Conservation (phyloP, 495 filamentous ascomycete genomes). For the Penicillium daleae region DNA sequence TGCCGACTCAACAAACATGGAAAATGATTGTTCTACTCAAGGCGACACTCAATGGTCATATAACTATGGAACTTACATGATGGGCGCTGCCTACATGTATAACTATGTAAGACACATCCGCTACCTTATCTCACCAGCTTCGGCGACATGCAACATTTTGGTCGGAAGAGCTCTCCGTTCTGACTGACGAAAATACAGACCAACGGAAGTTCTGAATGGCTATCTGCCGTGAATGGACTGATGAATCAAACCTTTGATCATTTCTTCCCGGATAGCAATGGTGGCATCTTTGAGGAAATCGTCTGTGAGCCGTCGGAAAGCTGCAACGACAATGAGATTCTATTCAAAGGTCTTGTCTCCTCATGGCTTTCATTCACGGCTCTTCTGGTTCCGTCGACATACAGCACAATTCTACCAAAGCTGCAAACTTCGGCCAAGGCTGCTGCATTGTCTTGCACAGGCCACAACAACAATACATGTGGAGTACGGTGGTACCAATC, state of each 20-base stretch:
- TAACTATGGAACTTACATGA: conserved; percentile 69
- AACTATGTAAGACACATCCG: conserved; percentile 53
- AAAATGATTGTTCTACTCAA: conserved; percentile 55
- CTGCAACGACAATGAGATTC: conserved; percentile 73
- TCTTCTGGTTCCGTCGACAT: conserved; percentile 67
- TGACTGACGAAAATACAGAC: conserved; percentile 13
- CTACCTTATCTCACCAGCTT: neutral
- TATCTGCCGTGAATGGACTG: conserved; percentile 54
- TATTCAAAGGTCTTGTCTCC: conserved; percentile 83
- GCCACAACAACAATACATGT: conserved; percentile 66
- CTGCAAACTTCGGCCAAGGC: conserved; percentile 68
- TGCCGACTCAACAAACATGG: conserved; percentile 62
- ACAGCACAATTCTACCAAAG: conserved; percentile 62
- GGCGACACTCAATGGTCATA: conserved; percentile 70
- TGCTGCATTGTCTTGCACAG: conserved; percentile 69
- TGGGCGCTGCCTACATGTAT: conserved; percentile 74
- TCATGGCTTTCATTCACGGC: conserved; percentile 77
- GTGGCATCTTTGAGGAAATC: conserved; percentile 60
- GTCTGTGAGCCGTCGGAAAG: conserved; percentile 62
- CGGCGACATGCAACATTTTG: neutral
- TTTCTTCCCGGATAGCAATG: conserved; percentile 56
- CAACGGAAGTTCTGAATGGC: conserved; percentile 49
- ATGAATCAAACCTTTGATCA: conserved; percentile 47
- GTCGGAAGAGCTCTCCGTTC: neutral
- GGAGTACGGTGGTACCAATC: conserved; percentile 70